These are phyloP conservation scores for Flammula alnicola DNA, from an alignment of 1,284 basidiomycete genomes.

Conservation along the genomic window DNA sequence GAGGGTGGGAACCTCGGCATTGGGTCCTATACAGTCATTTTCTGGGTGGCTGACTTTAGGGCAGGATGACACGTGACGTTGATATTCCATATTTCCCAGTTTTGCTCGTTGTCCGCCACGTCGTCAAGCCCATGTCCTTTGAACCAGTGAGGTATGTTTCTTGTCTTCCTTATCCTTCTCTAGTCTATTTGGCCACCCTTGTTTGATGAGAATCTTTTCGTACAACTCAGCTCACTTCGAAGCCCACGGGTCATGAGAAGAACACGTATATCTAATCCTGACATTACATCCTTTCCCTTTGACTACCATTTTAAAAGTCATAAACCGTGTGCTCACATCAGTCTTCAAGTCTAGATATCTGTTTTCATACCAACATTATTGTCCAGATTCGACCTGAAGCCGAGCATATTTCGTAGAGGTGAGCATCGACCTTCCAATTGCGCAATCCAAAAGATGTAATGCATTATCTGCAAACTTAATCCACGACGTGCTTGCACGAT, in stretches of 20 bases:
- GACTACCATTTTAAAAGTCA: neutral
- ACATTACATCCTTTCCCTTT: conserved; percentile 23
- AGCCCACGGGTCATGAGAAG: conserved; percentile 54
- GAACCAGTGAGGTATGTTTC: conserved; percentile 14
- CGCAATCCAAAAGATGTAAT: conserved; percentile 50
- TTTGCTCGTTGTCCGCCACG: conserved; percentile 5
- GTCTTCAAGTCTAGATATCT: conserved; percentile 1
- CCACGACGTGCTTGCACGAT: conserved; percentile 61
- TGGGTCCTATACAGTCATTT: conserved; percentile 35
- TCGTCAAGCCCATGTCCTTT: conserved; percentile 1
- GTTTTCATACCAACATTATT: neutral
- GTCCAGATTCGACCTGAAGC: neutral
- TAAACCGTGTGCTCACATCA: conserved; percentile 11
- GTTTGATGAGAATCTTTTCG: conserved; percentile 52
- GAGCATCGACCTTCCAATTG: conserved; percentile 10
- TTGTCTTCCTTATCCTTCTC: conserved; percentile 7
- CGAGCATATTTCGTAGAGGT: conserved; percentile 11
- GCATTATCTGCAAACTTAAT: conserved; percentile 44
- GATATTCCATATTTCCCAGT: conserved; percentile 4
- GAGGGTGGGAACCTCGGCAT: conserved; percentile 33
- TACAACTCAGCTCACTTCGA: conserved; percentile 73
- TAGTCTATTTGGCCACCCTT: neutral
- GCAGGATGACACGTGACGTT: conserved; percentile 29
- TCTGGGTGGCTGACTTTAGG: conserved; percentile 49
- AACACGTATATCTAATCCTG: conserved; percentile 46